Conservation (phyloP, 1,139 yeast genomes). For the Meyerozyma smithsonii region DNA sequence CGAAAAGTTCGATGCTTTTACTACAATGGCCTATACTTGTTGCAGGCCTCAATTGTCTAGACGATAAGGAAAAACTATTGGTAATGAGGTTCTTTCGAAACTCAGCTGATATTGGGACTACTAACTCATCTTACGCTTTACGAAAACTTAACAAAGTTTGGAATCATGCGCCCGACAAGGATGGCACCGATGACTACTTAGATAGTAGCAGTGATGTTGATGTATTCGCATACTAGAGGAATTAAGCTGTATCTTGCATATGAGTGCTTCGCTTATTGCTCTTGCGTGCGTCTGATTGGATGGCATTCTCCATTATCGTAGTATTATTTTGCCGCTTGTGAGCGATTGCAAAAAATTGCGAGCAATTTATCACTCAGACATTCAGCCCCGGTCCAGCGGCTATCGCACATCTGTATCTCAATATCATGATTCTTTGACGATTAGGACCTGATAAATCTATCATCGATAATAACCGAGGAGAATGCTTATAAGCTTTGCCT, state of each 20-base stretch:
- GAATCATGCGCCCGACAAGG: not conserved
- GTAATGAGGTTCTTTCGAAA: constrained; percentile 12
- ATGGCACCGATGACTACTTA: not conserved
- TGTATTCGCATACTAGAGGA: not conserved
- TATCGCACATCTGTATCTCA: no score
- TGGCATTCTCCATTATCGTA: no score
- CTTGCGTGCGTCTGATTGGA: no score
- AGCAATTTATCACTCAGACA: not conserved
- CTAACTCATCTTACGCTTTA: constrained; percentile 10
- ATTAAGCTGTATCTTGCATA: no score
- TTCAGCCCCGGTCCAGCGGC: not conserved
- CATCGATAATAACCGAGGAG: no score
- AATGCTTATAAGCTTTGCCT: no score
- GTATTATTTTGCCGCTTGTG: no score
- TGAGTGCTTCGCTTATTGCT: no score
- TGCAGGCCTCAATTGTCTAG: constrained; percentile 15
- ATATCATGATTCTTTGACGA: no score
- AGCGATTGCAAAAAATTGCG: no score
- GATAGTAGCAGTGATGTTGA: not conserved
- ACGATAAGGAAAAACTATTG: constrained; percentile 10
- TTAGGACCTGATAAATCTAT: no score
- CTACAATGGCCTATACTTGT: constrained; percentile 19
- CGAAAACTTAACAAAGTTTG: constrained; percentile 8
- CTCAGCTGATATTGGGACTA: constrained; percentile 11
- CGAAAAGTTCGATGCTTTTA: constrained; percentile 14